phyloP scores from a whole-genome alignment of 306 rosid genomes.

The Sechiopsis laciniata region DNA sequence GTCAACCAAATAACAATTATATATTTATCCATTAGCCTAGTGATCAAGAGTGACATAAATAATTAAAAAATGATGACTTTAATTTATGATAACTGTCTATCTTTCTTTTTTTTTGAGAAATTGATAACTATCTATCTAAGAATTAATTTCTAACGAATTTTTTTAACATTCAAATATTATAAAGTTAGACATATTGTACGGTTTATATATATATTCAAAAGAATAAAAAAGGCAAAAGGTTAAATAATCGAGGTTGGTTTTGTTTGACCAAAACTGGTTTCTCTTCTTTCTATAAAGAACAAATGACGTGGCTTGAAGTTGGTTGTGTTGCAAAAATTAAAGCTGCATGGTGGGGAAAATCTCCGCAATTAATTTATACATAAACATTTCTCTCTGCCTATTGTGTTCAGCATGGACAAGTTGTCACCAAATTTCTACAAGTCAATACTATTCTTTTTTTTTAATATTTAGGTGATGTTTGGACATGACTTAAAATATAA shows the following conservation, averaged over 20 bases:
- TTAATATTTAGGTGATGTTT: too few species aligned
- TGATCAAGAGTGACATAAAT: too few species aligned
- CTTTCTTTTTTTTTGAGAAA: too few species aligned
- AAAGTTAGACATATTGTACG: too few species aligned
- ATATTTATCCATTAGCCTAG: too few species aligned
- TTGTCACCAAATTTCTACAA: neutral
- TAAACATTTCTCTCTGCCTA: neutral
- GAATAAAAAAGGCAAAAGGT: neutral
- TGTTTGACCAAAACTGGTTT: neutral
- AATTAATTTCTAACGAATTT: too few species aligned
- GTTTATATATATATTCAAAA: neutral
- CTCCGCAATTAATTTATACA: neutral
- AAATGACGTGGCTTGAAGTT: neutral
- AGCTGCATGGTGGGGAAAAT: neutral
- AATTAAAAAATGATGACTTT: too few species aligned
- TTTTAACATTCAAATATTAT: too few species aligned
- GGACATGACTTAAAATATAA: too few species aligned
- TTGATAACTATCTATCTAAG: too few species aligned
- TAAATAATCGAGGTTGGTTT: neutral
- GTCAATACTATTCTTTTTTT: neutral
- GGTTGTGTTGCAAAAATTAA: slow-evolving; percentile 8
- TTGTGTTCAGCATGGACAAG: neutral
- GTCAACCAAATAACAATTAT: too few species aligned
- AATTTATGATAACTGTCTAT: too few species aligned
- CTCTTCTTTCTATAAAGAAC: neutral